phyloP scores from a whole-genome alignment of 805 yeast genomes.

The Barnettozyma populi region DNA sequence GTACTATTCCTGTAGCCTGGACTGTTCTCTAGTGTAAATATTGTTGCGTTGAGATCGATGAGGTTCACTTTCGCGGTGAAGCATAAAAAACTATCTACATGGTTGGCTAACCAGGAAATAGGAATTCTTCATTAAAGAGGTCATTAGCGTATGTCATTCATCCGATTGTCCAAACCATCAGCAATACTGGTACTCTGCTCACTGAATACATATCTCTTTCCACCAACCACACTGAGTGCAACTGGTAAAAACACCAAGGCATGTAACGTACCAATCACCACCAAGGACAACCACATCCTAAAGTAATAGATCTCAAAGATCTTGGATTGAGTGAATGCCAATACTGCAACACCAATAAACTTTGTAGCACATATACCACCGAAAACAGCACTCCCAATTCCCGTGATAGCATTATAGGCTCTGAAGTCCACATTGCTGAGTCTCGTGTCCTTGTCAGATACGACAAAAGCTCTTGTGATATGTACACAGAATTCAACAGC shows the following conservation, averaged over 20 bases:
- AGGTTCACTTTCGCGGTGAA: not conserved
- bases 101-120: not conserved
- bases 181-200: conserved; percentile 30
- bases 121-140: not conserved
- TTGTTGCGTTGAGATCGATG: too few species aligned
- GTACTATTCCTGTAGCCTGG: too few species aligned
- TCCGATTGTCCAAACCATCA: conserved; percentile 25
- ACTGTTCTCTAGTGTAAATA: too few species aligned
- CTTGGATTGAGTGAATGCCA: conserved; percentile 82
- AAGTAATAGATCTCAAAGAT: conserved; percentile 90
- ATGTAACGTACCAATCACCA: conserved; percentile 72
- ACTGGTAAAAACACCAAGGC: conserved; percentile 77
- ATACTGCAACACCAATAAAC: conserved; percentile 77
- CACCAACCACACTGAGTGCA: conserved; percentile 58
- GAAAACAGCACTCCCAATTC: conserved; percentile 86
- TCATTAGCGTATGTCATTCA: conserved; percentile 6
- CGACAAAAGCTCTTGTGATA: conserved; percentile 65
- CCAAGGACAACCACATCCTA: conserved; percentile 87
- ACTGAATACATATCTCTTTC: conserved; percentile 42
- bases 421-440: conserved; percentile 24
- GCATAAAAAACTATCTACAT: too few species aligned
- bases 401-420: conserved; percentile 55
- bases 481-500: conserved; percentile 94
- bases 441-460: conserved; percentile 32
- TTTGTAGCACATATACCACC: conserved; percentile 90